Conservation (phyloP, 2,329 filamentous ascomycete species). For the Colletotrichum shisoi region DNA sequence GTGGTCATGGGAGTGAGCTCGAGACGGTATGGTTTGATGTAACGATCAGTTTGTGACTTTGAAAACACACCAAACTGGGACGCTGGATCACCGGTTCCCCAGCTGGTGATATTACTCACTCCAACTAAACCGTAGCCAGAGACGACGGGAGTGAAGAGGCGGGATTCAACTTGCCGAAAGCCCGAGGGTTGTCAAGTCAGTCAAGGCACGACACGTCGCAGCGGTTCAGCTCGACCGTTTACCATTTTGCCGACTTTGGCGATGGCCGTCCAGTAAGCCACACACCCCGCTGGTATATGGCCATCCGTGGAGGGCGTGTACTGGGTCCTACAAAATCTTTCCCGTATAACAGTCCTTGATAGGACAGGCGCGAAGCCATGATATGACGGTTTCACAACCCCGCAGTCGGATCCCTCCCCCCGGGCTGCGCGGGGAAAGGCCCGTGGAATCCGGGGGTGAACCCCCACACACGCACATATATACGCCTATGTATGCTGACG, state of each 20-base stretch:
- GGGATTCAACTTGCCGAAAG: not conserved
- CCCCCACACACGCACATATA: slow-evolving; percentile 1
- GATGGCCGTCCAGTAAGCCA: slow-evolving; percentile 29
- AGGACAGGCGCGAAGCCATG: not conserved
- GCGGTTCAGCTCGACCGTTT: slow-evolving; percentile 21
- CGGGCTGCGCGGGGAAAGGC: slow-evolving; percentile 29
- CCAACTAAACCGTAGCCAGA: too few relatives aligned
- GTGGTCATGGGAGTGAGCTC: not conserved
- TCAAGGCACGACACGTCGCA: not conserved
- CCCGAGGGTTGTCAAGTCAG: slow-evolving; percentile 1
- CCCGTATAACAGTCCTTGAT: not conserved
- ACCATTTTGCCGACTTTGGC: slow-evolving; percentile 42
- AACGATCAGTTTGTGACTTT: too few relatives aligned
- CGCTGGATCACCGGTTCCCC: too few relatives aligned
- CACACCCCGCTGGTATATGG: slow-evolving; percentile 10
- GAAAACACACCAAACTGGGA: too few relatives aligned
- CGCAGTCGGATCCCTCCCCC: slow-evolving; percentile 5
- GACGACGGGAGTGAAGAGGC: too few relatives aligned
- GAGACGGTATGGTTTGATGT: too few relatives aligned
- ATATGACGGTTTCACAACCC: slow-evolving; percentile 8
- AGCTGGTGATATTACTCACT: not conserved
- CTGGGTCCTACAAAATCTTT: not conserved
- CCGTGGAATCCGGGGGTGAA: not conserved
- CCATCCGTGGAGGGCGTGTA: not conserved
- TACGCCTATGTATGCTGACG: slow-evolving; percentile 9